Evolutionary conservation across 768 basidiomycete genomes (phyloP).

Genomic region (Postia placenta): DNA sequence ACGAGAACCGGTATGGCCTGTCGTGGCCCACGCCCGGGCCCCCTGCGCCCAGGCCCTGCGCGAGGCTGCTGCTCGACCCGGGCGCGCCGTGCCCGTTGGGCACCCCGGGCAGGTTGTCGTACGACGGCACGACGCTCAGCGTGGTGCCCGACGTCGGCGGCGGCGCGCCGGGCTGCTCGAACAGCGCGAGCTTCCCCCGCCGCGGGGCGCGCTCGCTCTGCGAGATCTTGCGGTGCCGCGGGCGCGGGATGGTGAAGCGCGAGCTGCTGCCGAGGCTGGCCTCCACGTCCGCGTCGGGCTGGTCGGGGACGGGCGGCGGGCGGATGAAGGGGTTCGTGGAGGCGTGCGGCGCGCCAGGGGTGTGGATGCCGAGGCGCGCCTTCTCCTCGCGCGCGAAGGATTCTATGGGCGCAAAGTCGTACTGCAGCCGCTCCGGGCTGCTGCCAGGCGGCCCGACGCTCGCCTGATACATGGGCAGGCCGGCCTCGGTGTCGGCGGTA

Average conservation of each 20-base stretch:
- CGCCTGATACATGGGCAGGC: constrained; percentile 66
- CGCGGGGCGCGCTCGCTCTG: constrained; percentile 72
- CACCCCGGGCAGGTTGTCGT: constrained; percentile 29
- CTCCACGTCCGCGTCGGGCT: constrained; percentile 5
- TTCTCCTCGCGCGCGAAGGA: constrained; percentile 71
- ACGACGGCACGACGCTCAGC: constrained; percentile 35
- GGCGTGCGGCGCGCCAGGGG: constrained; percentile 26
- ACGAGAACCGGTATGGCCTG: constrained; percentile 94
- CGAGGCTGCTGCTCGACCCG: constrained; percentile 3
- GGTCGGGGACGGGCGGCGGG: constrained; percentile 7
- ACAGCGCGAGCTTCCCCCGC: constrained; percentile 83
- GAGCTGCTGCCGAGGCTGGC: constrained; percentile 8
- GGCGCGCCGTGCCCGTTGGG: not conserved
- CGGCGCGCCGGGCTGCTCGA: constrained; percentile 55
- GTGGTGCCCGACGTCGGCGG: constrained; percentile 31
- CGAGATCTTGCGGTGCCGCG: constrained; percentile 82
- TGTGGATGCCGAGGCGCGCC: constrained; percentile 49
- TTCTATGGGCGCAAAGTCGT: constrained; percentile 76
- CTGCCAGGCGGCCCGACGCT: constrained; percentile 23
- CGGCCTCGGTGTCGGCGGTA: constrained; percentile 25
- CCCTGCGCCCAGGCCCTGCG: constrained; percentile 8
- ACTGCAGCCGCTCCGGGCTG: constrained; percentile 33
- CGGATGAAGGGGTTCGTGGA: constrained; percentile 15
- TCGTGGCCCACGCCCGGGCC: constrained; percentile 44
- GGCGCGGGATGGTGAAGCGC: constrained; percentile 25